phyloP scores from a whole-genome alignment of 2,329 filamentous ascomycete genomes.

The Periconia macrospinosa region DNA sequence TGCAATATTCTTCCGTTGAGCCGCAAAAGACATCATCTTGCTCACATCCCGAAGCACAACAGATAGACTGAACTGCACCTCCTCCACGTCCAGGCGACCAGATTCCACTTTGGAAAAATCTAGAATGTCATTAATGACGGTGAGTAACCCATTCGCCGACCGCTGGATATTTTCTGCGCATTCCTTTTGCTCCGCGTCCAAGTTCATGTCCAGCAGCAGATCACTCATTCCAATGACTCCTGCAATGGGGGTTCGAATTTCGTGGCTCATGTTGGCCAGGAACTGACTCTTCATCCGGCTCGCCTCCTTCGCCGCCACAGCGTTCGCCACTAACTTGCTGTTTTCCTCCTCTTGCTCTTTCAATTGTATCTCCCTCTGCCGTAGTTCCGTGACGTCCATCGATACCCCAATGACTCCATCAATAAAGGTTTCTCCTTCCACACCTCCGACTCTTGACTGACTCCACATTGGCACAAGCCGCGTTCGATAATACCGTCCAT shows the following conservation, averaged over 20 bases:
- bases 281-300: constrained; percentile 80
- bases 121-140: constrained; percentile 88
- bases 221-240: constrained; percentile 82
- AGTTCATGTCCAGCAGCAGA: constrained; percentile 67
- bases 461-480: constrained; percentile 68
- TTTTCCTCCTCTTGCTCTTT: constrained; percentile 70
- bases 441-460: constrained; percentile 57
- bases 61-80: constrained; percentile 76
- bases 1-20: constrained; percentile 74
- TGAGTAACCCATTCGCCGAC: constrained; percentile 78
- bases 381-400: constrained; percentile 76
- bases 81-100: constrained; percentile 74
- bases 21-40: constrained; percentile 86
- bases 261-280: constrained; percentile 79
- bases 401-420: constrained; percentile 78
- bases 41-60: constrained; percentile 77
- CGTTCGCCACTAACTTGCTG: constrained; percentile 70
- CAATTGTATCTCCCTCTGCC: constrained; percentile 64
- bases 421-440: constrained; percentile 56
- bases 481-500: constrained; percentile 70
- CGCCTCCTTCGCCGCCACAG: constrained; percentile 77
- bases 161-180: constrained; percentile 77
- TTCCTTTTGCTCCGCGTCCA: constrained; percentile 72
- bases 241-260: constrained; percentile 76
- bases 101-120: constrained; percentile 88